phyloP scores from a whole-genome alignment of 805 yeast genomes.

The Saccharomycopsis javanensis region DNA sequence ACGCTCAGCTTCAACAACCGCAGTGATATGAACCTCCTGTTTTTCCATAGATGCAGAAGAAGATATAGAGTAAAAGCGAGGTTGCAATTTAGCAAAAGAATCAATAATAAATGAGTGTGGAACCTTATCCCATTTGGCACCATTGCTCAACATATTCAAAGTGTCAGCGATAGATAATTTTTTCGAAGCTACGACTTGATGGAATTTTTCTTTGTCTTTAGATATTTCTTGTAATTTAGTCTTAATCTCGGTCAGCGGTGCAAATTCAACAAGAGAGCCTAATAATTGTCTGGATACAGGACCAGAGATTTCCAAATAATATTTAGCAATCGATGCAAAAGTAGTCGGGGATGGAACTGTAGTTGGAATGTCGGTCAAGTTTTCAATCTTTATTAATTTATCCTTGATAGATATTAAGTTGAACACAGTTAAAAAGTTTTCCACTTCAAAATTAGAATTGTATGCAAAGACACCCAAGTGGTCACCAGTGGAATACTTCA shows the following conservation, averaged over 20 bases:
- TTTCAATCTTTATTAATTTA: conserved; percentile 50
- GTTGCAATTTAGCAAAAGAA: conserved; percentile 70
- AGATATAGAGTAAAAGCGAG: conserved; percentile 93
- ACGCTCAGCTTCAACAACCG: conserved; percentile 70
- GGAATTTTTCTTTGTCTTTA: conserved; percentile 60
- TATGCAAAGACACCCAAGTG: conserved; percentile 94
- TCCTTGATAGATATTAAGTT: conserved; percentile 45
- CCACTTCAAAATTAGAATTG: conserved; percentile 67
- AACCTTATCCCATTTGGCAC: conserved; percentile 59
- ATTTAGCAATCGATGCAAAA: conserved; percentile 75
- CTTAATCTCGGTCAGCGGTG: conserved; percentile 57
- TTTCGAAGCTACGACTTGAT: conserved; percentile 48
- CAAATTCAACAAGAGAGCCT: conserved; percentile 64
- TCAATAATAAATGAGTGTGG: conserved; percentile 84
- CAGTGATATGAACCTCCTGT: conserved; percentile 70
- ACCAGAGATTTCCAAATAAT: conserved; percentile 85
- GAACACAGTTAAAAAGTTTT: conserved; percentile 54
- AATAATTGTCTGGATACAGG: conserved; percentile 86
- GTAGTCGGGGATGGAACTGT: conserved; percentile 79
- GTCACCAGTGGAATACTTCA: conserved; percentile 90
- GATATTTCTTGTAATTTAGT: conserved; percentile 44
- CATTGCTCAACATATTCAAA: conserved; percentile 49
- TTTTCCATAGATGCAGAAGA: conserved; percentile 78
- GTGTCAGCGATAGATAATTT: conserved; percentile 71
- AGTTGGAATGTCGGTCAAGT: conserved; percentile 49